Evolutionary conservation across 768 basidiomycete genomes (phyloP).

Genomic region (Leccinum arenicola): DNA sequence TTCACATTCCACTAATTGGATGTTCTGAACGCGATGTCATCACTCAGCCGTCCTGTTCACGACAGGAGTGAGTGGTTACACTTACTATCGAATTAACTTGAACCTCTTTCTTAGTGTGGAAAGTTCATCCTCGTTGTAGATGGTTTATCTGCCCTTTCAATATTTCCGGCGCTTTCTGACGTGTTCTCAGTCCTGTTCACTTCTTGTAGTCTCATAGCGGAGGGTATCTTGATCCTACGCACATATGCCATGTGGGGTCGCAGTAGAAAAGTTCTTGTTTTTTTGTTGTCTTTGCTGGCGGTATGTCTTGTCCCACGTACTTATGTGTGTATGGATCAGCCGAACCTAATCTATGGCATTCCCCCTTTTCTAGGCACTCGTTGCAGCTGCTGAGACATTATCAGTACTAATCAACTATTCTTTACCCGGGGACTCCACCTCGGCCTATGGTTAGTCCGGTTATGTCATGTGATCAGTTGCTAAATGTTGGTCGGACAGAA

Average conservation of each 20-base stretch:
- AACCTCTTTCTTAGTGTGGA: conserved; percentile 17
- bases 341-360: neutral
- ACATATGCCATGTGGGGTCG: conserved; percentile 29
- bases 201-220: conserved; percentile 10
- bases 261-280: conserved; percentile 12
- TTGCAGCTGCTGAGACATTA: conserved; percentile 3
- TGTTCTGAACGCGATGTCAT: neutral
- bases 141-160: conserved; percentile 2
- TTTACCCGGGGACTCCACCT: too few species aligned
- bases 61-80: neutral
- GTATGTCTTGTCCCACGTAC: conserved; percentile 5
- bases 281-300: conserved; percentile 19
- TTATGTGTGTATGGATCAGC: too few species aligned
- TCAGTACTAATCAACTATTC: neutral
- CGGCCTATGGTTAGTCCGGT: too few species aligned
- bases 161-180: neutral
- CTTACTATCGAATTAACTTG: neutral
- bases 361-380: conserved; percentile 9
- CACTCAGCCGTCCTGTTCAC: conserved; percentile 9
- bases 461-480: neutral
- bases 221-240: conserved; percentile 11
- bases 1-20: neutral
- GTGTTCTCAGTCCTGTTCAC: conserved; percentile 11
- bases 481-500: conserved; percentile 5
- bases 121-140: neutral